Evolutionary conservation across 331 rosid genomes (phyloP), one percentile per base, ranked within the genome.

Genomic region (Phaseolus coccineus): DNA sequence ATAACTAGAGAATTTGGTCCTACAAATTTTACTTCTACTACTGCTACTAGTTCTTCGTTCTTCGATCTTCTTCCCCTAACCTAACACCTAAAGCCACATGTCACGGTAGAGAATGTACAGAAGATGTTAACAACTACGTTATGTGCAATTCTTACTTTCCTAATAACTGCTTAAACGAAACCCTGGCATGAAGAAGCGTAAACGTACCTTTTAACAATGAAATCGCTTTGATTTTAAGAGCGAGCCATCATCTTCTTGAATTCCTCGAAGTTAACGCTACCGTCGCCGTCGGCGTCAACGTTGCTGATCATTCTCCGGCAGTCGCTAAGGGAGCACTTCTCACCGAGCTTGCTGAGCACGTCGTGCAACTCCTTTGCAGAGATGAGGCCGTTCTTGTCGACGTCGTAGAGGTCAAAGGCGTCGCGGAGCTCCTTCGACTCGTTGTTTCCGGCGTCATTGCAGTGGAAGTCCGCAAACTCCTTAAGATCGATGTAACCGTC

Each of bases 281-380:
- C 98, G 42, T 95, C 98, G 42, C 98, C 98, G 62, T 95, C 98
- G 3, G 82, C 84, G 11, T 95, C 99, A 8, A 95, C 99, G 67
- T 91, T 86, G 25, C 81, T 73, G 71, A 95, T 95, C 97, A 95
- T 95, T 66, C 69, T 85, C 66, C 82, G 63, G 75, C 99, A 95
- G 31, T 95, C 98, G 10, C 76, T 64, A 4, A 89, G 86, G 42
- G 98, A 85, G 58, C 96, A 88, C 78, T 93, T 95, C 85, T 91
- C 97, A 0, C 99, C 98, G 35, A 95, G 83, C 13, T 90, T 87
- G 44, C 52, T 80, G 39, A 95, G 86, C 66, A 95, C 98, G 13
- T 83, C 73, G 66, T 93, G 97, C 46, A 95, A 83, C 81, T 95
- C 98, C 2, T 64, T 84, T 1, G 79, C 92, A 1, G 98, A 93